These are phyloP conservation scores for Fusarium austroafricanum DNA, from an alignment of 2,329 filamentous ascomycete genomes.

Conservation along the genomic window DNA sequence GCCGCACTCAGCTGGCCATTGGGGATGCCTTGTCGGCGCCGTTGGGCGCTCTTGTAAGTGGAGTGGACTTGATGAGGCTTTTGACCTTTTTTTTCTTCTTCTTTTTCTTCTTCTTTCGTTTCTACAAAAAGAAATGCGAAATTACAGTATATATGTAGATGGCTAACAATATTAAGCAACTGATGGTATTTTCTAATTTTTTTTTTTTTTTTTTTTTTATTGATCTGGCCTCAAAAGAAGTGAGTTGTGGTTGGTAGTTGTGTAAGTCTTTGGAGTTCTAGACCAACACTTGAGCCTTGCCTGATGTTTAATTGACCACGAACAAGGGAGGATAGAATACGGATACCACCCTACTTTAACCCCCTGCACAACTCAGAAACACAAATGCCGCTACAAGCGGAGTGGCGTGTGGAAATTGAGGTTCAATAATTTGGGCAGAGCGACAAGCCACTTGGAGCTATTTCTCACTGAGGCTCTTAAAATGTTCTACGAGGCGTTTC, in stretches of 20 bases:
- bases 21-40: constrained; percentile 11
- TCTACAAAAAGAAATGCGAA: neutral
- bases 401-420: constrained; percentile 1
- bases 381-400: constrained; percentile 6
- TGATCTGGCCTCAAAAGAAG: no score
- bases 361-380: constrained; percentile 3
- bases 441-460: constrained; percentile 15
- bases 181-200: no score
- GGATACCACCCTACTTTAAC: neutral
- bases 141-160: no score
- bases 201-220: no score
- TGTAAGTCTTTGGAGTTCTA: neutral
- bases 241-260: neutral
- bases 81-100: neutral
- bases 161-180: neutral
- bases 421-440: neutral
- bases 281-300: neutral
- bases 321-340: neutral
- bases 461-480: neutral
- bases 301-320: neutral
- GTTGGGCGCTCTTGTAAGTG: constrained; percentile 29
- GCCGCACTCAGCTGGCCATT: constrained; percentile 39
- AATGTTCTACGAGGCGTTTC: constrained; percentile 6
- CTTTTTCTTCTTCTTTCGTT: no score
- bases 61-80: constrained; percentile 14